A percentile compares a stretch with the other conserved stretches of the same genome.
These are phyloP conservation scores for Leccinum subtestaceum DNA, from an alignment of 768 basidiomycete species.

Conservation along the genomic window DNA sequence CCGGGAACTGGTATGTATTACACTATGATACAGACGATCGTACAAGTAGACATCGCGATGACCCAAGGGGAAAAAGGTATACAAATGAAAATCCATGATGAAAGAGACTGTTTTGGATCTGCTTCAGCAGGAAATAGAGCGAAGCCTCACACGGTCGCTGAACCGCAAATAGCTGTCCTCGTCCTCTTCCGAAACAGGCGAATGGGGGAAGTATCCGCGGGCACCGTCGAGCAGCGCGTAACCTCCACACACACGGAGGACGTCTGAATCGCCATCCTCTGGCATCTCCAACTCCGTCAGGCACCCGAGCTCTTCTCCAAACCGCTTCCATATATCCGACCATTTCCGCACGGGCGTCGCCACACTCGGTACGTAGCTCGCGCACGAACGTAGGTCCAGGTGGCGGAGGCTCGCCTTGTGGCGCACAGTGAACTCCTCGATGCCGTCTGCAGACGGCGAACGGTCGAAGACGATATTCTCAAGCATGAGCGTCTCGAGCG, in stretches of 20 bases:
- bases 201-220: constrained; percentile 24
- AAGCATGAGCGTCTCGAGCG: constrained; percentile 26
- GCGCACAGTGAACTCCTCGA: constrained; percentile 32
- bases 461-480: constrained; percentile 32
- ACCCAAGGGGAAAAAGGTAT: not conserved
- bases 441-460: constrained; percentile 16
- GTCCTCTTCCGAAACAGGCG: constrained; percentile 13
- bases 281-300: constrained; percentile 22
- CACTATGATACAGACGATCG: not conserved
- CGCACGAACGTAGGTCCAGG: constrained; percentile 26
- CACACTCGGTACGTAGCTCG: constrained; percentile 23
- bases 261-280: not conserved
- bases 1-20: not conserved
- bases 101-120: not conserved
- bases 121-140: not conserved
- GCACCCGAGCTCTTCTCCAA: constrained; percentile 21
- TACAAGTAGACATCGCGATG: not conserved
- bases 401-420: constrained; percentile 27
- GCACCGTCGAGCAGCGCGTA: constrained; percentile 25
- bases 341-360: constrained; percentile 21
- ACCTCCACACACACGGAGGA: constrained; percentile 8
- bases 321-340: constrained; percentile 27
- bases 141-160: constrained; percentile 10
- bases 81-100: not conserved
- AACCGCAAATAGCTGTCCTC: constrained; percentile 9